Evolutionary conservation across 1,139 yeast genomes (phyloP).

Genomic region (Pneumocystis canis): DNA sequence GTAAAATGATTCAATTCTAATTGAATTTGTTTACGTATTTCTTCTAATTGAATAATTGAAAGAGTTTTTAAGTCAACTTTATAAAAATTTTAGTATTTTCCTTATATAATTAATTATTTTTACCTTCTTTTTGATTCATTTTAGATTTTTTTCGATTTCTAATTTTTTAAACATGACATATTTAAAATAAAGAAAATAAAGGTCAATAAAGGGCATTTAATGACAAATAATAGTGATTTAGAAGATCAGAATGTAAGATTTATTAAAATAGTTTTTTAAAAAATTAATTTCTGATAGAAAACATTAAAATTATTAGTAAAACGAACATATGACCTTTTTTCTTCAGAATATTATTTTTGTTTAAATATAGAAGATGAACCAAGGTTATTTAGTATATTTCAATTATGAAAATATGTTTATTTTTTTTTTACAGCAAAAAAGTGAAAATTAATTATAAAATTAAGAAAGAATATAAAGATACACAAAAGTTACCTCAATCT

Average conservation of each 20-base stretch:
- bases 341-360: background rate
- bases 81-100: background rate
- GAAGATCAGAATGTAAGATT: background rate
- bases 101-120: background rate
- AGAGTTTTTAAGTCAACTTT: slow-evolving; percentile 46
- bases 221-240: background rate
- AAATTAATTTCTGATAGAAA: background rate
- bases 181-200: background rate
- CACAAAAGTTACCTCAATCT: slow-evolving; percentile 17
- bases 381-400: background rate
- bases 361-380: background rate
- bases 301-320: background rate
- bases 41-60: slow-evolving; percentile 70
- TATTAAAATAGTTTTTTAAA: background rate
- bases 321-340: background rate
- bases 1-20: slow-evolving; percentile 76
- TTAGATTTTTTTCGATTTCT: background rate
- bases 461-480: slow-evolving; percentile 15
- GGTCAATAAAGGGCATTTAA: background rate
- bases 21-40: slow-evolving; percentile 71
- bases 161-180: background rate
- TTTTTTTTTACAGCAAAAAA: background rate
- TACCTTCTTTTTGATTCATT: background rate
- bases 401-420: background rate
- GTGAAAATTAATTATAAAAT: slow-evolving; percentile 11